phyloP scores from a whole-genome alignment of 2,329 filamentous ascomycete species.

The Pseudogymnoascus sp. region DNA sequence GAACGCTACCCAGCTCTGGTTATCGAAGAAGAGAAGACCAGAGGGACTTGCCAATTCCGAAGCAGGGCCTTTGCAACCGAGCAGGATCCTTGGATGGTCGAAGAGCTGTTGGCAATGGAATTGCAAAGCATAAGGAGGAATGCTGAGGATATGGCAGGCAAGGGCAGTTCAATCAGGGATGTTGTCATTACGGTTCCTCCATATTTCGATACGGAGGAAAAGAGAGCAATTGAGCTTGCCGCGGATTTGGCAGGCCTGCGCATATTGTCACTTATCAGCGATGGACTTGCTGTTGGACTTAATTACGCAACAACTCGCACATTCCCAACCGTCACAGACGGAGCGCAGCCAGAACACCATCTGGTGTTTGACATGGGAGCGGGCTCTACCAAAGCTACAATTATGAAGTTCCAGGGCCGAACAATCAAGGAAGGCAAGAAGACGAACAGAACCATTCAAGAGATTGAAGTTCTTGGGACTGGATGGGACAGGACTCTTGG shows the following conservation, averaged over 20 bases:
- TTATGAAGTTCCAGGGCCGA: constrained; percentile 82
- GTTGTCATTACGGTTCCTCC: constrained; percentile 81
- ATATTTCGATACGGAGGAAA: constrained; percentile 87
- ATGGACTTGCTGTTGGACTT: constrained; percentile 83
- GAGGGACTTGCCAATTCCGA: constrained; percentile 71
- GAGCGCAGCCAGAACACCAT: constrained; percentile 81
- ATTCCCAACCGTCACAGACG: constrained; percentile 76
- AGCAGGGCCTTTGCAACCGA: constrained; percentile 57
- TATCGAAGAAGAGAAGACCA: constrained; percentile 48
- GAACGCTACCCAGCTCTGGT: constrained; percentile 70
- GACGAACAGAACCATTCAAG: constrained; percentile 93
- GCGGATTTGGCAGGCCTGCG: constrained; percentile 82
- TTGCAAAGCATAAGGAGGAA: constrained; percentile 85
- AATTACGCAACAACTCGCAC: constrained; percentile 90
- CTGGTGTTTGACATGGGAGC: constrained; percentile 97
- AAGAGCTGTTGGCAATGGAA: constrained; percentile 94
- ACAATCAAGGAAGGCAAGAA: constrained; percentile 85
- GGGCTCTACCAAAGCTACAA: constrained; percentile 81
- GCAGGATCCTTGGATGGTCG: constrained; percentile 65
- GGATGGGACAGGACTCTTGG: constrained; percentile 88
- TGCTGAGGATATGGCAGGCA: constrained; percentile 72
- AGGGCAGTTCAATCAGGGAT: constrained; percentile 64
- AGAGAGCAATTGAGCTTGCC: constrained; percentile 72
- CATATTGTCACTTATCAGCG: constrained; percentile 74
- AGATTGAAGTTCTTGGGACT: constrained; percentile 78